Evolutionary conservation across 225 moss, liverwort and hornwort species (phyloP).

Genomic region (Pseudisothecium myosuroides): DNA sequence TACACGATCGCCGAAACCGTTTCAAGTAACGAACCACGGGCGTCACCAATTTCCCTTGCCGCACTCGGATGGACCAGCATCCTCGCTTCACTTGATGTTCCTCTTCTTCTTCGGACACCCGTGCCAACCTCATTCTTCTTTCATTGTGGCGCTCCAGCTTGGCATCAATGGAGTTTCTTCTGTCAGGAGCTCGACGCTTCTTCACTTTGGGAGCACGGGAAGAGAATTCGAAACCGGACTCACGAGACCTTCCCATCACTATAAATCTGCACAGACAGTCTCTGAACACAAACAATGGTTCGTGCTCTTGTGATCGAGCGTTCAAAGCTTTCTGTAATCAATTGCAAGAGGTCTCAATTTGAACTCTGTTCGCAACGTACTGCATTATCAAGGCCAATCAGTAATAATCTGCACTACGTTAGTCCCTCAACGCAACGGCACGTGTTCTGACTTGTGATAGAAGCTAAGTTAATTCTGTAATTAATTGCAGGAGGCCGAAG

Average conservation of each 20-base stretch:
- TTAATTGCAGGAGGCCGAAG: too few species aligned
- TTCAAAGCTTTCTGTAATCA: not conserved
- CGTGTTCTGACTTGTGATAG: not conserved
- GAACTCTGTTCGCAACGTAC: not conserved
- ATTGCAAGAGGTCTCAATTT: not conserved
- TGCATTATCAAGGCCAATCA: not conserved
- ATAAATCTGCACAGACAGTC: not conserved
- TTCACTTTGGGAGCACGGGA: not conserved
- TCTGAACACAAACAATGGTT: not conserved
- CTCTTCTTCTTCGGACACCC: not conserved
- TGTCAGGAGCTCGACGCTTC: not conserved
- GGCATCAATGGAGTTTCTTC: not conserved
- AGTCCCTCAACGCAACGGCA: not conserved
- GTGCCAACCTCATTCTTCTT: not conserved
- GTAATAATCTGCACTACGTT: not conserved
- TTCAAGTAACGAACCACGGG: not conserved
- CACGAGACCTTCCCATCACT: not conserved
- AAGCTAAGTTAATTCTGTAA: not conserved
- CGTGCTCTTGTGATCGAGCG: not conserved
- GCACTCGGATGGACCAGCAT: not conserved
- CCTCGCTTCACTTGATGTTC: not conserved
- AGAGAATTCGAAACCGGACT: not conserved
- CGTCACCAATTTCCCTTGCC: not conserved
- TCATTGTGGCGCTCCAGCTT: not conserved
- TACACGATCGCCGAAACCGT: not conserved